These are phyloP conservation scores for Fusarium avenaceum DNA, from an alignment of 2,329 filamentous ascomycete species.

Conservation along the genomic window DNA sequence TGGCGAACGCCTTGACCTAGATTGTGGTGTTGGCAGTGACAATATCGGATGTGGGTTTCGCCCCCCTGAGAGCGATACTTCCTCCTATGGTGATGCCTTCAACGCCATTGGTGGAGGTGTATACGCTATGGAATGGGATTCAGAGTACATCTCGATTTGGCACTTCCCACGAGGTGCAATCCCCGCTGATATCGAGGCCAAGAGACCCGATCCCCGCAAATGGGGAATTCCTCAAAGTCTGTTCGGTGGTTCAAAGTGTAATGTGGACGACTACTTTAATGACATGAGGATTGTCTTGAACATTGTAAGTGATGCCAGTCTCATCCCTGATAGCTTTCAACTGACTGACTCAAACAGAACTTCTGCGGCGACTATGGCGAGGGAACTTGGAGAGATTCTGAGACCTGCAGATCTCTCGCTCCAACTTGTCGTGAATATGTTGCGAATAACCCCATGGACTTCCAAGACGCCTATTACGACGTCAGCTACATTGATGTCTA, in stretches of 20 bases:
- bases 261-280: slow-evolving; percentile 75
- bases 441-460: slow-evolving; percentile 59
- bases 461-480: slow-evolving; percentile 63
- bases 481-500: slow-evolving; percentile 68
- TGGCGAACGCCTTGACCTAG: slow-evolving; percentile 48
- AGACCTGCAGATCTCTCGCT: slow-evolving; percentile 58
- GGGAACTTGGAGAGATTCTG: slow-evolving; percentile 57
- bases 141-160: slow-evolving; percentile 77
- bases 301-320: slow-evolving; percentile 59
- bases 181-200: slow-evolving; percentile 73
- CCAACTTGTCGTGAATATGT: slow-evolving; percentile 63
- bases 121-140: slow-evolving; percentile 79
- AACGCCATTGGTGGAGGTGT: slow-evolving; percentile 76
- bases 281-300: slow-evolving; percentile 80
- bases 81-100: slow-evolving; percentile 73
- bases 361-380: slow-evolving; percentile 84
- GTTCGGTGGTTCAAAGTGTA: slow-evolving; percentile 75
- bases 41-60: slow-evolving; percentile 63
- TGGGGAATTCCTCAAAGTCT: slow-evolving; percentile 79
- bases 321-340: rapidly evolving
- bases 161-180: slow-evolving; percentile 78
- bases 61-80: slow-evolving; percentile 57
- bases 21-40: slow-evolving; percentile 56
- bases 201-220: slow-evolving; percentile 69
- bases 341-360: slow-evolving; percentile 56